These are phyloP conservation scores for Royoungia palumana DNA, from an alignment of 768 basidiomycete species.

Conservation along the genomic window DNA sequence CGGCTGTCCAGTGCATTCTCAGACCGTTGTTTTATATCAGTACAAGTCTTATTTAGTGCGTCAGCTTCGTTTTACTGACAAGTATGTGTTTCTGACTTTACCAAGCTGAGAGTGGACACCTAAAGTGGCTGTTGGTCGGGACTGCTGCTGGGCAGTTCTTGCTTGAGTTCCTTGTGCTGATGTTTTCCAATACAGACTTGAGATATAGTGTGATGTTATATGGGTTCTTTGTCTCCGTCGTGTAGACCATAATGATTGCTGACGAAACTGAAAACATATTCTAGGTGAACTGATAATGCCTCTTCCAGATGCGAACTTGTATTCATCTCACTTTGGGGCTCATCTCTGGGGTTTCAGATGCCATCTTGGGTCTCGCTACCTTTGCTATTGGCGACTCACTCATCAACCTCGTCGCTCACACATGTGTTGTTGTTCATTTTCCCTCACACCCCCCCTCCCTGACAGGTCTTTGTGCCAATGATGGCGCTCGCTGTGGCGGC, in stretches of 20 bases:
- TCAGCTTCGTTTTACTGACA: conserved; percentile 11
- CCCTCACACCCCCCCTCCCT: not conserved
- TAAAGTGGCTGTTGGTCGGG: conserved; percentile 51
- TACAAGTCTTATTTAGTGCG: conserved; percentile 75
- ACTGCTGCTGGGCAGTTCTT: too few species aligned
- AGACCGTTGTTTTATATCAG: conserved; percentile 77
- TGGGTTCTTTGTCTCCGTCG: conserved; percentile 89
- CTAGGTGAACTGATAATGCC: conserved; percentile 49
- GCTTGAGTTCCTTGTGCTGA: conserved; percentile 51
- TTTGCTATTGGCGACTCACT: conserved; percentile 96
- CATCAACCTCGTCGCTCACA: conserved; percentile 95
- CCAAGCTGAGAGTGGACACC: conserved; percentile 35
- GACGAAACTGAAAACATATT: conserved; percentile 91
- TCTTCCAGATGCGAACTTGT: not conserved
- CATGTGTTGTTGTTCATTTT: conserved; percentile 76
- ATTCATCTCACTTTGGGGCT: conserved; percentile 66
- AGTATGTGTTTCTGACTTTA: not conserved
- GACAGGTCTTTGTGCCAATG: conserved; percentile 77
- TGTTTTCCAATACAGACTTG: conserved; percentile 58
- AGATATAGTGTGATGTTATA: conserved; percentile 73
- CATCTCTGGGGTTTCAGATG: conserved; percentile 93
- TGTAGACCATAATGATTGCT: conserved; percentile 98
- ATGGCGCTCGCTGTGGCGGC: conserved; percentile 95
- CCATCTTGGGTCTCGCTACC: conserved; percentile 92
- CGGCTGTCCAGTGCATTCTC: conserved; percentile 75